phyloP scores from a whole-genome alignment of 1,139 yeast genomes.

The Blastobotrys buckinghamii region DNA sequence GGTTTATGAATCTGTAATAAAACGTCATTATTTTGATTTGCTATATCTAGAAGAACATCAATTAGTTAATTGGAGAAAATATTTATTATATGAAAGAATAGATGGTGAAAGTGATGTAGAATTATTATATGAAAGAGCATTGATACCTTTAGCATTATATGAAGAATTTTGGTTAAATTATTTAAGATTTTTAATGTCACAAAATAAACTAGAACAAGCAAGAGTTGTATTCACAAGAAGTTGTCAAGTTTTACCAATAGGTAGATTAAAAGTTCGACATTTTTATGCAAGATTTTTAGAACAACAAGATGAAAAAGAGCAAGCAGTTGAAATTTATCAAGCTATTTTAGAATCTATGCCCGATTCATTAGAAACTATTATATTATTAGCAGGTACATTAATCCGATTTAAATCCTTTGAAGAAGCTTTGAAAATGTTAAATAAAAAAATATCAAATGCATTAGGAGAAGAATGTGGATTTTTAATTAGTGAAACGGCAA shows the following conservation, averaged over 20 bases:
- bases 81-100: slow-evolving; percentile 50
- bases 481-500: slow-evolving; percentile 1
- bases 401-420: slow-evolving; percentile 6
- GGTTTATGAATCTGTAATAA: slow-evolving; percentile 52
- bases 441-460: neutral
- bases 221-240: slow-evolving; percentile 28
- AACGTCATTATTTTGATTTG: slow-evolving; percentile 48
- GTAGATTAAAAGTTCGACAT: slow-evolving; percentile 31
- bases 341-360: slow-evolving; percentile 29
- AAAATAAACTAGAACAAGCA: slow-evolving; percentile 20
- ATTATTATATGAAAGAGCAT: slow-evolving; percentile 45
- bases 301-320: slow-evolving; percentile 24
- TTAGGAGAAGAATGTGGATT: slow-evolving; percentile 5
- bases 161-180: slow-evolving; percentile 60
- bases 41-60: slow-evolving; percentile 42
- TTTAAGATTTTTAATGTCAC: slow-evolving; percentile 39
- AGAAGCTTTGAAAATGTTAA: slow-evolving; percentile 1
- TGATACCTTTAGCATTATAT: slow-evolving; percentile 48
- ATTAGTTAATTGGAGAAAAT: slow-evolving; percentile 52
- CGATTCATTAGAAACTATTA: slow-evolving; percentile 28
- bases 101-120: neutral
- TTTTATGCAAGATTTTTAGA: slow-evolving; percentile 32
- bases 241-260: slow-evolving; percentile 29
- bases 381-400: slow-evolving; percentile 14
- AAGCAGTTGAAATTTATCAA: slow-evolving; percentile 27